These are phyloP conservation scores for Kazachstania taianensis DNA, from an alignment of 805 yeast genomes.

Conservation along the genomic window DNA sequence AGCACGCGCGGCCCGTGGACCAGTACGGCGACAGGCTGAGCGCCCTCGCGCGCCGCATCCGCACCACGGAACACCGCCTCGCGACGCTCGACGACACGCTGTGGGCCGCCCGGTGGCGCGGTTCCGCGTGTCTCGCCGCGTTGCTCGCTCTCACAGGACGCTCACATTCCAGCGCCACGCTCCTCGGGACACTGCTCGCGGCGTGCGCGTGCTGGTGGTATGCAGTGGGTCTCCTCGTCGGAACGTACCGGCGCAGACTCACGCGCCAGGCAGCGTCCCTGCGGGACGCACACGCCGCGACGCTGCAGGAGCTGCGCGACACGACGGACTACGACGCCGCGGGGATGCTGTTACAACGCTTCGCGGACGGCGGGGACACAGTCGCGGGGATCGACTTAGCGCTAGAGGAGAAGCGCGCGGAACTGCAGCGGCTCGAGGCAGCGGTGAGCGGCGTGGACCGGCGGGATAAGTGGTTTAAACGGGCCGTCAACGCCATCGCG, in stretches of 20 bases:
- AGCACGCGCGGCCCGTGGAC: no score
- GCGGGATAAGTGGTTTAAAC: constrained; percentile 29
- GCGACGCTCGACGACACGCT: no score
- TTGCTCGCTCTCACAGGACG: no score
- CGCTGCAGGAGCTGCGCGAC: constrained; percentile 57
- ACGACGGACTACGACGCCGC: constrained; percentile 70
- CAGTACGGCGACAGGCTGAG: no score
- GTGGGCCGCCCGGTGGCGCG: no score
- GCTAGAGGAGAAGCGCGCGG: constrained; percentile 31
- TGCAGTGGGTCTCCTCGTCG: background rate
- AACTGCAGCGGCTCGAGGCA: constrained; percentile 31
- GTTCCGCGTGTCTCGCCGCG: no score
- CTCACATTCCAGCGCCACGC: no score
- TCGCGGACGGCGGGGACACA: constrained; percentile 41
- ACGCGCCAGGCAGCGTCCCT: constrained; percentile 26
- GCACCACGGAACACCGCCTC: no score
- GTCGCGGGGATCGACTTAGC: constrained; percentile 36
- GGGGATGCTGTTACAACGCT: constrained; percentile 60
- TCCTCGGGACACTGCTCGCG: no score
- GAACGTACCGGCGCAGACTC: background rate
- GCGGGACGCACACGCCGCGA: constrained; percentile 38
- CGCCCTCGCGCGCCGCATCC: no score
- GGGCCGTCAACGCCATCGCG: constrained; percentile 21
- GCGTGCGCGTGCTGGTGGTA: no score
- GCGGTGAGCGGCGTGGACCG: constrained; percentile 18